phyloP scores from a whole-genome alignment of 2,329 filamentous ascomycete species.

The Nigrograna mackinnonii region DNA sequence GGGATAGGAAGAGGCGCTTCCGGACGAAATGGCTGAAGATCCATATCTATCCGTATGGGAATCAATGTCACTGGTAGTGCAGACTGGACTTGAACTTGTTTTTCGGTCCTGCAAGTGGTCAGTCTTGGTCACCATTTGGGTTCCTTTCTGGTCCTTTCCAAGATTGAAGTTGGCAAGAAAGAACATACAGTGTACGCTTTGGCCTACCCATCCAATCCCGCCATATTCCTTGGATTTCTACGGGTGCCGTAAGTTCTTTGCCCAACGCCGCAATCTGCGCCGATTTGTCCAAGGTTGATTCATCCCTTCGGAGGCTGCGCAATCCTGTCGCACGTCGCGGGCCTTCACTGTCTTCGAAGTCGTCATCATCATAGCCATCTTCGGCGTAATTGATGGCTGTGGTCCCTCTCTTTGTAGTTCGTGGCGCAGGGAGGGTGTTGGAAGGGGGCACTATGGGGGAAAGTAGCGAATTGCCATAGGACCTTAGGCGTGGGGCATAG shows the following conservation, averaged over 20 bases:
- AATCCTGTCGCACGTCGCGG: constrained; percentile 75
- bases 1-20: constrained; percentile 67
- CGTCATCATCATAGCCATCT: constrained; percentile 87
- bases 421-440: constrained; percentile 67
- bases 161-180: neutral
- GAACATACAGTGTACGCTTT: constrained; percentile 50
- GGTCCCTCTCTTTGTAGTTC: constrained; percentile 96
- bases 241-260: constrained; percentile 77
- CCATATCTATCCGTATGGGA: constrained; percentile 94
- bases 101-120: constrained; percentile 52
- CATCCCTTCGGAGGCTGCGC: constrained; percentile 78
- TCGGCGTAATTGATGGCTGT: constrained; percentile 98
- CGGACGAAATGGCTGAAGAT: constrained; percentile 78
- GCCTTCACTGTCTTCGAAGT: constrained; percentile 74
- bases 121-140: no score
- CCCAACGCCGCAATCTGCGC: constrained; percentile 76
- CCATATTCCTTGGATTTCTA: constrained; percentile 88
- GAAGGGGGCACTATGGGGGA: constrained; percentile 78
- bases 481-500: constrained; percentile 87
- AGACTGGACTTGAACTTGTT: constrained; percentile 67
- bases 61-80: constrained; percentile 87
- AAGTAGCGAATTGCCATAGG: constrained; percentile 89
- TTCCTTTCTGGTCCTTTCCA: no score
- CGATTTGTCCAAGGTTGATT: constrained; percentile 61
- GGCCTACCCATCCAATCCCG: constrained; percentile 91